Conservation (phyloP, 2,329 filamentous ascomycete species). For the Thelonectria olida region DNA sequence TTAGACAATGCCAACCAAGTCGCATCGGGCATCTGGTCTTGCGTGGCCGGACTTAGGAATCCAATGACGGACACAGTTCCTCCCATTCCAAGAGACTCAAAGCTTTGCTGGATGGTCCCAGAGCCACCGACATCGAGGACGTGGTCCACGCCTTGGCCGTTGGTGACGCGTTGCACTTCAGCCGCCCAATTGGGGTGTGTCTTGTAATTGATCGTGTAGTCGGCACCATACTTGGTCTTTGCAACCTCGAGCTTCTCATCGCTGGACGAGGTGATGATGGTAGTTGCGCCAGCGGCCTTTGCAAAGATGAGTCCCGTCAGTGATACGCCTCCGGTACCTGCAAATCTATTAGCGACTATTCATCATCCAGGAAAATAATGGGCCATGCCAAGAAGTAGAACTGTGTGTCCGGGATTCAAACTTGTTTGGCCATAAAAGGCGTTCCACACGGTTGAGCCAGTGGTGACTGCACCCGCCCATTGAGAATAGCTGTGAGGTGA, state of each 20-base stretch:
- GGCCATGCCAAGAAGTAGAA: conserved; percentile 45
- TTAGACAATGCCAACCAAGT: neutral
- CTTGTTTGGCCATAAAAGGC: conserved; percentile 53
- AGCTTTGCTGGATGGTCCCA: conserved; percentile 53
- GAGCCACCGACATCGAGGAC: conserved; percentile 52
- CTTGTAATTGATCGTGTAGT: conserved; percentile 60
- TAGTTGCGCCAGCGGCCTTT: conserved; percentile 54
- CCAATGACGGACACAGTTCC: conserved; percentile 58
- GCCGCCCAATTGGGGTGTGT: conserved; percentile 54
- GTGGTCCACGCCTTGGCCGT: conserved; percentile 53
- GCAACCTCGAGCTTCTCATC: conserved; percentile 55
- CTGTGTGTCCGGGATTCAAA: conserved; percentile 50
- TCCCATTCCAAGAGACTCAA: conserved; percentile 54
- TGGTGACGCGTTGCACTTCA: conserved; percentile 54
- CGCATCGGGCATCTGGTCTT: conserved; percentile 6
- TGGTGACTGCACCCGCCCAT: conserved; percentile 52
- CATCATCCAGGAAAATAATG: too few species aligned
- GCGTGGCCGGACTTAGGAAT: conserved; percentile 37
- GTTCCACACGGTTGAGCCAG: conserved; percentile 59
- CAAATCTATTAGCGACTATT: neutral
- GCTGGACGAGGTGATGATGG: conserved; percentile 56
- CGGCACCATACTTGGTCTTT: conserved; percentile 50
- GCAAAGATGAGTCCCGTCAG: conserved; percentile 56
- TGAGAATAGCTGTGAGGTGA: conserved; percentile 46
- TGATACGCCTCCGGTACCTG: conserved; percentile 58